Base-by-base conservation (phyloP, 169 alveolate species). In the Cryptosporidium muris region DNA sequence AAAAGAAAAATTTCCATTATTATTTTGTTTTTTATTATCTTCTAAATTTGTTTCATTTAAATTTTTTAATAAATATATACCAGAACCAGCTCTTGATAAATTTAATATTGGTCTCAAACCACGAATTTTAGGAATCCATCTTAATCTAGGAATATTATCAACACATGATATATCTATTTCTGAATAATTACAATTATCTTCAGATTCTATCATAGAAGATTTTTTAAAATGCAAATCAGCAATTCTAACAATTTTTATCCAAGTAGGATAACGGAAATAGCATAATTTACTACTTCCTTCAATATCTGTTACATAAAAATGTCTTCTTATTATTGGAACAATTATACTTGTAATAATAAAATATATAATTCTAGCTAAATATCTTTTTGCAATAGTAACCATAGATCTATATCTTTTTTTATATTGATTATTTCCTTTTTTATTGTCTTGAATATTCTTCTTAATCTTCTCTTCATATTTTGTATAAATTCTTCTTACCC, bases 241-340 rank as follows among this genome's bases (percentile, higher is more conserved):
- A 37, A 58, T 66, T 54, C 85, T 74, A 40, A 74, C 68, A 34
- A 74, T 74, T 54, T 54, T 74, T 2, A 74, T 74, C 85, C 85
- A 74, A 45, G 60, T 51, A 12, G 85, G 85, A 42, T 74, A 48
- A 25, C 85, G 54, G 40, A 56, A 74, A 74, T 74, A 74, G 40
- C 85, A 36, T 14, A 74, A 42, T 42, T 48, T 56, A 43, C 45
- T 56, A 45, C 85, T 74, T 14, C 85, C 85, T 34, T 74, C 85
- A 45, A 37, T 60, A 12, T 74, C 85, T 6, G 85, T 74, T 34
- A 64, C 67, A 9, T 74, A 74, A 45, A 74, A 74, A 43, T 74
- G 85, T 37, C 85, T 42, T 37, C 85, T 74, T 47, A 74, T 47
- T 43, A 74, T 74, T 42, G 85, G 85, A 74, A 34, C 37, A 8